These are phyloP conservation scores for Huntiella abstrusa DNA, from an alignment of 2,329 filamentous ascomycete genomes.

Conservation along the genomic window DNA sequence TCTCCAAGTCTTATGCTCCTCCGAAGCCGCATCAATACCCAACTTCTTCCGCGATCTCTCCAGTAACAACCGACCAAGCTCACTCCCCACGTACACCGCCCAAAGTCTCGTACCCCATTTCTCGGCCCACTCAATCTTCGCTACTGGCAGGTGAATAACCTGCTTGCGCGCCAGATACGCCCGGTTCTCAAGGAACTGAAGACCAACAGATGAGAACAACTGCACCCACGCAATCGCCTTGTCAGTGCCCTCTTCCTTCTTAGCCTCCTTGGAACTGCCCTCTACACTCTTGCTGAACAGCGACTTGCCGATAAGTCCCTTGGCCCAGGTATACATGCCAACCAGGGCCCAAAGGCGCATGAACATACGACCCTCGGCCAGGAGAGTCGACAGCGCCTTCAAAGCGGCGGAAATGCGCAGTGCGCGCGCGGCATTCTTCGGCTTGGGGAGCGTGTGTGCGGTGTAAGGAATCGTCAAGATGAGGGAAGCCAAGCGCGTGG, in stretches of 20 bases:
- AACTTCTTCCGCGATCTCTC: slow-evolving; percentile 24
- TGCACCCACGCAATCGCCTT: slow-evolving; percentile 44
- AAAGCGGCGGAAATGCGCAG: slow-evolving; percentile 22
- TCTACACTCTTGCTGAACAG: slow-evolving; percentile 10
- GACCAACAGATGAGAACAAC: slow-evolving; percentile 46
- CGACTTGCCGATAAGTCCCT: slow-evolving; percentile 24
- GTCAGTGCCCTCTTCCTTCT: slow-evolving; percentile 21
- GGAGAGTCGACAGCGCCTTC: slow-evolving; percentile 41
- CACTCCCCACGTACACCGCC: slow-evolving; percentile 57
- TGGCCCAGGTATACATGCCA: slow-evolving; percentile 51
- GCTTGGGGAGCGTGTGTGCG: slow-evolving; percentile 22
- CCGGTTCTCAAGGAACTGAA: slow-evolving; percentile 68
- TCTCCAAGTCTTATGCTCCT: slow-evolving; percentile 27
- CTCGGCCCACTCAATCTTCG: slow-evolving; percentile 41
- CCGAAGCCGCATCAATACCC: slow-evolving; percentile 17
- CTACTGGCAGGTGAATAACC: slow-evolving; percentile 39
- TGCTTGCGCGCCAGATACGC: slow-evolving; percentile 60
- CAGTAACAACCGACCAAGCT: slow-evolving; percentile 46
- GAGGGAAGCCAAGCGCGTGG: slow-evolving; percentile 32
- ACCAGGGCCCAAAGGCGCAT: slow-evolving; percentile 59
- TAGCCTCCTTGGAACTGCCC: slow-evolving; percentile 12
- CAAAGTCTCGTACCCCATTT: slow-evolving; percentile 64
- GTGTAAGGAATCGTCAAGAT: slow-evolving; percentile 31
- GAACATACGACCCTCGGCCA: slow-evolving; percentile 56
- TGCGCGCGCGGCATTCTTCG: slow-evolving; percentile 11